Evolutionary conservation across 2,329 filamentous ascomycete genomes (phyloP).

Genomic region (Aspergillus sp.): DNA sequence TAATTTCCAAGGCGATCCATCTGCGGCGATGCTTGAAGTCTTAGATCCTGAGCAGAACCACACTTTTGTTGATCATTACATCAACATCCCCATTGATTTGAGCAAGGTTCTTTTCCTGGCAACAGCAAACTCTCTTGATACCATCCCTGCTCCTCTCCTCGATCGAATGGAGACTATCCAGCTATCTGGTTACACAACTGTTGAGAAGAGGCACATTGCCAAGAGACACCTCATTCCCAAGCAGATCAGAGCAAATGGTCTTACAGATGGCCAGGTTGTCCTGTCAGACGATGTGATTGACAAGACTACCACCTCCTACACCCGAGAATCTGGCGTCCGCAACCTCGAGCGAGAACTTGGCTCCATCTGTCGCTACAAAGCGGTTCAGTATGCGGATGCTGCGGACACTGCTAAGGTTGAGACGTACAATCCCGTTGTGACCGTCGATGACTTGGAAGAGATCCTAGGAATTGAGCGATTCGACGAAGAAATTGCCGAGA

Average conservation of each 20-base stretch:
- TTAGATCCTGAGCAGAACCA: constrained; percentile 97
- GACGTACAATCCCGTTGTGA: constrained; percentile 72
- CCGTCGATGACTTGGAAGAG: constrained; percentile 77
- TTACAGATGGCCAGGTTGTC: constrained; percentile 70
- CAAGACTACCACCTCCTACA: constrained; percentile 95
- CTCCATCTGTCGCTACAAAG: constrained; percentile 89
- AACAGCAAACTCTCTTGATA: constrained; percentile 91
- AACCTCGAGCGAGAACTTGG: constrained; percentile 96
- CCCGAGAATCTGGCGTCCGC: constrained; percentile 91
- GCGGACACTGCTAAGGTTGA: constrained; percentile 69
- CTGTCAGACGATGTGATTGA: constrained; percentile 83
- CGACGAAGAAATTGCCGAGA: constrained; percentile 93
- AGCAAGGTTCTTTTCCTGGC: constrained; percentile 98
- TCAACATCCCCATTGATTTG: constrained; percentile 91
- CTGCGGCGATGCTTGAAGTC: constrained; percentile 96
- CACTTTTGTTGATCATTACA: constrained; percentile 91
- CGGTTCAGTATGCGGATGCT: constrained; percentile 90
- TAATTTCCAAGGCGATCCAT: constrained; percentile 93
- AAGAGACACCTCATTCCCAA: constrained; percentile 92
- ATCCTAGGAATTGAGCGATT: constrained; percentile 93
- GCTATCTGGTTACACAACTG: constrained; percentile 90
- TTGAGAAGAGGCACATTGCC: constrained; percentile 96
- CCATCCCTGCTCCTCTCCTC: constrained; percentile 87
- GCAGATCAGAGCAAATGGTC: constrained; percentile 87
- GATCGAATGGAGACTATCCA: constrained; percentile 97